Evolutionary conservation across 176 grass and related monocot species (phyloP).

Genomic region (Cocos nucifera): DNA sequence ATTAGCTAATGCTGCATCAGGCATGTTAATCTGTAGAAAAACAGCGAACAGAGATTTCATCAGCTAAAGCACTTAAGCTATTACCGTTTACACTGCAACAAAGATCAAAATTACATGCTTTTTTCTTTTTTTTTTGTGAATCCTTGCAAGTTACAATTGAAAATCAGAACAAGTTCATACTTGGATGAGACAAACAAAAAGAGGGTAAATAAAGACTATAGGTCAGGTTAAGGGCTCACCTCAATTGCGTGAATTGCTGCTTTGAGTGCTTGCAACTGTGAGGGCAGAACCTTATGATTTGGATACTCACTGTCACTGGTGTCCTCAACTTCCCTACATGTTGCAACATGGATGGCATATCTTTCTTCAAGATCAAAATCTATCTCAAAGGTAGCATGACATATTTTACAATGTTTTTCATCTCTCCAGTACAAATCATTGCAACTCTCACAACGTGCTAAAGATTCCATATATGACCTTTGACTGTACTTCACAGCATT

Average conservation of each 20-base stretch:
- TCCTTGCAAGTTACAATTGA: no score
- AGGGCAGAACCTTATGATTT: slow-evolving; percentile 73
- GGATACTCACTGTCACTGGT: slow-evolving; percentile 29
- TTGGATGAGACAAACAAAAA: no score
- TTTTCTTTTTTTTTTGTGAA: no score
- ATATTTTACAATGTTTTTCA: slow-evolving; percentile 96
- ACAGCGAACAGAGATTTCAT: no score
- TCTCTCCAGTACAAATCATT: slow-evolving; percentile 97
- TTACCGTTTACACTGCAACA: no score
- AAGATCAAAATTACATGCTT: no score
- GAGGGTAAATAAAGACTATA: no score
- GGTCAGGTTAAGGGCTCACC: slow-evolving; percentile 34
- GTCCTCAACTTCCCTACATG: slow-evolving; percentile 55
- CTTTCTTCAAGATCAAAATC: slow-evolving; percentile 95
- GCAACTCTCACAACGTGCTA: slow-evolving; percentile 64
- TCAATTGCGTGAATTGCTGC: slow-evolving; percentile 89
- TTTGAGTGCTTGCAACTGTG: slow-evolving; percentile 80
- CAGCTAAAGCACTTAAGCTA: no score
- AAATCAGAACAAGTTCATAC: no score
- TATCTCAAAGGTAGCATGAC: slow-evolving; percentile 86
- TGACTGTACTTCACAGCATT: slow-evolving; percentile 52
- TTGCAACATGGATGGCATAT: slow-evolving; percentile 75
- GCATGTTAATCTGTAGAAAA: slow-evolving; percentile 55
- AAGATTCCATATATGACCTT: slow-evolving; percentile 65
- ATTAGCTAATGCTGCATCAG: slow-evolving; percentile 51